Base-by-base conservation (phyloP, 352 stramenopile species). In the Phytopythium cucurbitacearum region DNA sequence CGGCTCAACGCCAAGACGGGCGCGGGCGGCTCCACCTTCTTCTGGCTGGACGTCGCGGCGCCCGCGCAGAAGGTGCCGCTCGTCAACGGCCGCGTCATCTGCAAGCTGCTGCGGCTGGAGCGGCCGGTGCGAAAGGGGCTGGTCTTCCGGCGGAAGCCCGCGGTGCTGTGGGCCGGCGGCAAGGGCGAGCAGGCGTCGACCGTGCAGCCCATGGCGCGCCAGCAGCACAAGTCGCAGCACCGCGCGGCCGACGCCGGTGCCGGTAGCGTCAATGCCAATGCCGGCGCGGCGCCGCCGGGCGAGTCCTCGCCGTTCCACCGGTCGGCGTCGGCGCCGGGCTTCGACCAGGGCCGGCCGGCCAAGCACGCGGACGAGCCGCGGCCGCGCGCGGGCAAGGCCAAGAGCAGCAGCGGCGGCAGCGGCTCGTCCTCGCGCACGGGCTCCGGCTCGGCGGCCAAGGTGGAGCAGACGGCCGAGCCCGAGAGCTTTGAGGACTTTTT, bases 401-500 rank as follows among this genome's bases (percentile, higher is more conserved):
- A 37, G 16, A 64, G 36, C 28, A 32, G n/a, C 15, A 48, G 21
- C 42, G 40, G 32, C 4, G 40, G 39, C 34, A 62, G 53, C n/a
- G 71, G 64, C 6, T 38, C 59, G 7, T 49, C 64, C 13, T 72
- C 72, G 15, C 57, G 77, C n/a, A 74, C 64, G 12, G 59, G 59
- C 15, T 75, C 70, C 2, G 57, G 59, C 4, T 69, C 52, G n/a
- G 21, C 21, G 21, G 41, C 52, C 5, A 71, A 67, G n/a, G 40
- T 49, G 40, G 47, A 68, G 21, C 53, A 62, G 38, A 41, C 60
- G 5, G 48, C 69, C n/a, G 41, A 63, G 16, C 38, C 67, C 8
- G 67, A 69, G 52, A 78, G 75, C 61, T 79, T 87, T 43, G 71
- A 91, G 64, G 80, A 91, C 62, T 91, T 94, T 47, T 60, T 94